Evolutionary conservation across 345 rosid genomes (phyloP), one percentile per base, ranked within the genome.

Genomic region (Pugionium dolabratum): DNA sequence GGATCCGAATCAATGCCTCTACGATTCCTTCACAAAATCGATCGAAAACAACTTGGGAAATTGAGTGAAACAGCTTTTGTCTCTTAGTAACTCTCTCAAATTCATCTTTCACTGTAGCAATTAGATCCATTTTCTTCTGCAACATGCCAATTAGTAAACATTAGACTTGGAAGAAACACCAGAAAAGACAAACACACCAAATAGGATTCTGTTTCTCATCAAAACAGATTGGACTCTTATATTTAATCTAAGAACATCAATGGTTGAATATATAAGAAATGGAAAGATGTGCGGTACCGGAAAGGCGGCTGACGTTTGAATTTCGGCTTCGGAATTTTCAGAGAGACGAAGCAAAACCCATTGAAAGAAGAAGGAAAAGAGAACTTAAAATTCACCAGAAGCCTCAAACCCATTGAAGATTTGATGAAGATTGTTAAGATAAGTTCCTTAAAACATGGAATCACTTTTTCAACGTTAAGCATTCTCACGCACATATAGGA

Each of bases 71-170:
- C 60, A 79, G 62, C 55, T 88, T 90, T 64, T 85, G 96, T 75
- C 68, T 93, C 83, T 90, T 86, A 6, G 75, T 58, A 50, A 83
- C 81, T 62, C 71, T 79, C n/a, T 82, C 89, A 70, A 93, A 87
- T 50, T 84, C 81, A 73, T 93, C 89, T 75, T 68, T 85, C 45
- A 82, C 69, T 1, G 54, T 52, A 70, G 63, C 53, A 51, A 74
- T 18, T 71, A 26, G 2, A 29, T 62, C 57, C 56, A 70, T 54
- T 54, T 10, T 37, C 36, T 50, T 58, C 65, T 39, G 59, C 42
- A 56, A 56, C 9, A 39, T 7, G 35, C 18, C 35, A 57, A 28
- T 28, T 40, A 25, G 7, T 40, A 33, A 62, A 28, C 44, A 9
- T 61, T 9, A 27, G 3, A 47, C 26, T 4, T 48, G 11, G 33